Percentiles rank a stretch among this genome's conserved stretches.
Evolutionary conservation across 306 rosid species (phyloP).

Genomic region (Quillaja saponaria): DNA sequence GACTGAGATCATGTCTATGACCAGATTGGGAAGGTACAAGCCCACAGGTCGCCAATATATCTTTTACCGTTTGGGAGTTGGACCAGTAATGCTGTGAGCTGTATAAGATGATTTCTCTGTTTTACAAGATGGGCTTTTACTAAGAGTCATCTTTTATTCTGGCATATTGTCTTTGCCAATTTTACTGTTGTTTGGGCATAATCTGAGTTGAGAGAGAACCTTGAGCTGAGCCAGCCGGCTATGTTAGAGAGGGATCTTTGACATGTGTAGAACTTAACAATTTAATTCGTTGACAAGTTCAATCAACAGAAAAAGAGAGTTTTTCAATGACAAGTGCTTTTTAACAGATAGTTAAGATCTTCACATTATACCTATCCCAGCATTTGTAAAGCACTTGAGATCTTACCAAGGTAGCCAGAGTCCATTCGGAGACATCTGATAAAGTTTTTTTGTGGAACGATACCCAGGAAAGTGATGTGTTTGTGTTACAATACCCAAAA

Average conservation of each 20-base stretch:
- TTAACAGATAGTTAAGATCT: too few species aligned
- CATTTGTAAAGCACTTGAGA: too few species aligned
- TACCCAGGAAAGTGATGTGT: slow-evolving; percentile 64
- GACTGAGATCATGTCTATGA: too few species aligned
- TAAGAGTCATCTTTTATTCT: neutral
- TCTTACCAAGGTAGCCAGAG: too few species aligned
- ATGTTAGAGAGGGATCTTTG: slow-evolving; percentile 1
- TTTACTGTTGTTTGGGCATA: slow-evolving; percentile 24
- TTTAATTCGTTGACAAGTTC: slow-evolving; percentile 20
- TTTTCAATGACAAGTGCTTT: too few species aligned
- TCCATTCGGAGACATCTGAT: too few species aligned
- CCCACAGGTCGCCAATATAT: slow-evolving; percentile 9
- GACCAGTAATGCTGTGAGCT: slow-evolving; percentile 19
- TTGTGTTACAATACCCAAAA: slow-evolving; percentile 69
- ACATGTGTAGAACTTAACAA: slow-evolving; percentile 4
- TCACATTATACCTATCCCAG: too few species aligned
- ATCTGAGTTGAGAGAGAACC: neutral
- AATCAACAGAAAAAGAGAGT: too few species aligned
- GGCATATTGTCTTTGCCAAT: neutral
- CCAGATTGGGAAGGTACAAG: slow-evolving; percentile 27
- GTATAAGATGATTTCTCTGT: slow-evolving; percentile 4
- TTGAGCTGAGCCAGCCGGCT: too few species aligned
- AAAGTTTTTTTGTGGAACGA: too few species aligned
- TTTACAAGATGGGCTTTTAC: neutral
- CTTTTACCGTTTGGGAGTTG: slow-evolving; percentile 18